Percentiles rank a stretch among this genome's conserved stretches.
These are phyloP conservation scores for Rhododendron williamsianum DNA, from an alignment of 148 eudicot species.

Conservation along the genomic window DNA sequence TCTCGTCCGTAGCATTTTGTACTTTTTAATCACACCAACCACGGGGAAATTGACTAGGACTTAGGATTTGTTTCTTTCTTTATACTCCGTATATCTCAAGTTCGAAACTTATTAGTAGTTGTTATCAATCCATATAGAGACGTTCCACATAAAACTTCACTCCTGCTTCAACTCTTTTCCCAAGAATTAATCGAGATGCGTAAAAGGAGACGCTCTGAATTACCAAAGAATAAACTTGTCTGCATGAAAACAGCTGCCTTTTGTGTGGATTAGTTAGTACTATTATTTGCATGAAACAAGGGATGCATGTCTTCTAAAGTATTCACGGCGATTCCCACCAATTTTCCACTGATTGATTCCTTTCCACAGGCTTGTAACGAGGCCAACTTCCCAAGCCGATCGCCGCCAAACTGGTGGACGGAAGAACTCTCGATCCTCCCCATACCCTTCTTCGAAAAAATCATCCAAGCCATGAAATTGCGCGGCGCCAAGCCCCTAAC, in stretches of 20 bases:
- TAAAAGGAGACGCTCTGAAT: not conserved
- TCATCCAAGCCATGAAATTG: constrained; percentile 50
- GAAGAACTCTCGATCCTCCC: constrained; percentile 69
- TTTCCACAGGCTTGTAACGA: constrained; percentile 66
- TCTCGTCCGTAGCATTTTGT: not conserved
- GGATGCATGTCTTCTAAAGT: not conserved
- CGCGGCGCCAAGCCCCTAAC: constrained; percentile 63
- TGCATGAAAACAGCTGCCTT: not conserved
- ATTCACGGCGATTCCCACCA: not conserved
- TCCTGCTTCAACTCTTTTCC: not conserved
- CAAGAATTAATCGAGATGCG: not conserved
- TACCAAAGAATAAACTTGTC: not conserved
- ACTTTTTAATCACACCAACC: not conserved
- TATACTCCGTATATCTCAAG: not conserved
- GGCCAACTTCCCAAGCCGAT: constrained; percentile 76
- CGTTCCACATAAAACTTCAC: too few relatives aligned
- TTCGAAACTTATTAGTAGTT: not conserved
- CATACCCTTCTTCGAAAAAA: constrained; percentile 50
- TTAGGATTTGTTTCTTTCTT: not conserved
- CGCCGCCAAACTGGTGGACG: constrained; percentile 98
- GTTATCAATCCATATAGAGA: too few relatives aligned
- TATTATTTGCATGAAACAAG: not conserved
- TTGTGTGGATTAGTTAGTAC: too few relatives aligned
- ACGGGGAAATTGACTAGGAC: not conserved
- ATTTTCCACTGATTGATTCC: not conserved